phyloP scores from a whole-genome alignment of 306 rosid species.

The Carpinus viminea region DNA sequence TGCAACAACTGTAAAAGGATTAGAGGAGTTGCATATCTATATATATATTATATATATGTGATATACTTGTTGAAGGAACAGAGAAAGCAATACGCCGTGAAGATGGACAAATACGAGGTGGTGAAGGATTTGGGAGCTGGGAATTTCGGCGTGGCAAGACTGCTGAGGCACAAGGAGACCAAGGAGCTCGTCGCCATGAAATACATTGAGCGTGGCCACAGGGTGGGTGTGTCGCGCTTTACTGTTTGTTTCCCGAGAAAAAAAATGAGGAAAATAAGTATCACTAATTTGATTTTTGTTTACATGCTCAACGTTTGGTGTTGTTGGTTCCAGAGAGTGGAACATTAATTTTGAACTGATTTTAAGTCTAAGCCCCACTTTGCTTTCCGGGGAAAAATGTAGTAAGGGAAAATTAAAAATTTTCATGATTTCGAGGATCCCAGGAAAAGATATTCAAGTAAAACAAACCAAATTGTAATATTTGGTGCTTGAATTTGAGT shows the following conservation, averaged over 20 bases:
- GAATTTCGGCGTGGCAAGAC: conserved; percentile 69
- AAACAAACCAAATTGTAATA: conserved; percentile 10
- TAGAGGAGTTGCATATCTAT: too few species aligned
- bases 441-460: background rate
- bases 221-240: conserved; percentile 28
- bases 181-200: conserved; percentile 77
- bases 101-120: conserved; percentile 59
- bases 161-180: conserved; percentile 60
- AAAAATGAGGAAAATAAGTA: background rate
- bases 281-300: conserved; percentile 9
- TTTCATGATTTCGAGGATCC: conserved; percentile 16
- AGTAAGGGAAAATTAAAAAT: conserved; percentile 9
- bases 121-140: conserved; percentile 67
- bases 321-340: conserved; percentile 6
- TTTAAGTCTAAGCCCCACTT: conserved; percentile 8
- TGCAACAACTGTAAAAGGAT: background rate
- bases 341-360: conserved; percentile 4
- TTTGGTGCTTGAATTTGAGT: conserved; percentile 19
- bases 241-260: background rate
- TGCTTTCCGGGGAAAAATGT: conserved; percentile 6
- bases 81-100: background rate
- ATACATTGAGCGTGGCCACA: conserved; percentile 67
- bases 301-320: conserved; percentile 23
- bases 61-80: conserved; percentile 15
- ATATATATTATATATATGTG: background rate